These are phyloP conservation scores for Stentor roeselii DNA, from an alignment of 73 alveolate genomes.

Conservation along the genomic window DNA sequence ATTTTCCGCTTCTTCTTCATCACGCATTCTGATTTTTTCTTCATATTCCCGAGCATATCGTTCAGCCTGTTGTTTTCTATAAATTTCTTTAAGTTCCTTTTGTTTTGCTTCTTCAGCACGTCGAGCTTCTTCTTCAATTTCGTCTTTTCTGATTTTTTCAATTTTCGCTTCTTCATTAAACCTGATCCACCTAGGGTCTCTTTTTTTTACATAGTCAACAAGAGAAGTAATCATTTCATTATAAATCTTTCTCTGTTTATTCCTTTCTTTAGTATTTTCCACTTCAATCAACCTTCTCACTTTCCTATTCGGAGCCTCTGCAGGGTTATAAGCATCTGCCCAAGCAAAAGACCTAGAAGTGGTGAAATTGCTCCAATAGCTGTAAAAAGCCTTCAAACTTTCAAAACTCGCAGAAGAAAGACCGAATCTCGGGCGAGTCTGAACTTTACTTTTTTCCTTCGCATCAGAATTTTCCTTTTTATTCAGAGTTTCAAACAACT, in stretches of 20 bases:
- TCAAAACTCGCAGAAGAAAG: slow-evolving; percentile 39
- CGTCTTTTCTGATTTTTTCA: slow-evolving; percentile 23
- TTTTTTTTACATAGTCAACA: slow-evolving; percentile 61
- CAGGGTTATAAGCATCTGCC: slow-evolving; percentile 76
- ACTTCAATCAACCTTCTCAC: slow-evolving; percentile 69
- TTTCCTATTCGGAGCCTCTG: slow-evolving; percentile 74
- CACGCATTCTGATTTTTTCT: slow-evolving; percentile 41
- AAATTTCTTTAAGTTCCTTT: slow-evolving; percentile 38
- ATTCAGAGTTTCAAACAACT: slow-evolving; percentile 62
- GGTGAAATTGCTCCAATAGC: slow-evolving; percentile 73
- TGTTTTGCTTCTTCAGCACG: slow-evolving; percentile 39
- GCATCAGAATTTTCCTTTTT: slow-evolving; percentile 77
- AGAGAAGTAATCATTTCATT: slow-evolving; percentile 55
- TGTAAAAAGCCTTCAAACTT: not conserved
- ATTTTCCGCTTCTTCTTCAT: slow-evolving; percentile 41
- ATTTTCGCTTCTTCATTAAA: slow-evolving; percentile 18
- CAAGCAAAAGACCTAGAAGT: slow-evolving; percentile 70
- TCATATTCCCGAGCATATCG: slow-evolving; percentile 42
- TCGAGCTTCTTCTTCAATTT: slow-evolving; percentile 29
- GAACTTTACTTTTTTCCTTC: slow-evolving; percentile 58
- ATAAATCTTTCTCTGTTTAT: slow-evolving; percentile 67
- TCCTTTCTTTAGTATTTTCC: slow-evolving; percentile 78
- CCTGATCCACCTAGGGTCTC: slow-evolving; percentile 67
- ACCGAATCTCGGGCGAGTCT: slow-evolving; percentile 67
- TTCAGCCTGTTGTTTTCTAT: slow-evolving; percentile 43